Evolutionary conservation across 1,139 yeast genomes (phyloP), one percentile per base, ranked within the genome.

Genomic region (Pichia sp.): DNA sequence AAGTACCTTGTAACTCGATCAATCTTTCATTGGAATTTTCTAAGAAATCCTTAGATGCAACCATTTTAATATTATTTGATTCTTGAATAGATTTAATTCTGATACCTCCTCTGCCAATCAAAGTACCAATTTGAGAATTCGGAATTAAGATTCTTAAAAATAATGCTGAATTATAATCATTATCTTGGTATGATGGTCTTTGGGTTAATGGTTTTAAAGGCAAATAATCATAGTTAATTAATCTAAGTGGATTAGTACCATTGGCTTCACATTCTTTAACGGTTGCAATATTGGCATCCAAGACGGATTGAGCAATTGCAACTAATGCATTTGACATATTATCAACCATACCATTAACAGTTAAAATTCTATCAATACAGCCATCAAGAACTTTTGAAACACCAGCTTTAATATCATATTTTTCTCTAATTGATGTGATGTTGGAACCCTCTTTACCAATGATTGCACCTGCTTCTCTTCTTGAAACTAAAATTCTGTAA

Each of bases 381-480:
- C 95, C 95, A 20, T 82, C 82, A 42, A 82, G 80, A 43, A 87
- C 82, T 59, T 85, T 85, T 27, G 95, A 84, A 44, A 89, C 89
- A 23, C 95, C 96, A 6, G 96, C 96, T 64, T 85, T 86, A 53
- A 92, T 90, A 50, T 79, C 79, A 39, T 94, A 86, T 54, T 77
- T 78, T 43, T 80, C 89, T 56, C 96, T 75, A 46, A 89, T 80
- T 34, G 79, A 77, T 50, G 90, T 86, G 53, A 89, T 89, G 47
- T 85, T 86, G 51, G 77, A 74, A 40, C 97, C 97, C 57, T 80
- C 84, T 59, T 85, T 86, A 42, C 97, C 97, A 60, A 89, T 89
- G 54, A 89, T 80, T 54, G 90, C 85, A 20, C 96, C 96, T 15
- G 96, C 90, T 66, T 89, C 97, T 63, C 85, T 85, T 49, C 94